Percentiles rank a stretch among this genome's conserved stretches.
phyloP scores from a whole-genome alignment of 257 asterid genomes.

The Dorcoceras hygrometricum region DNA sequence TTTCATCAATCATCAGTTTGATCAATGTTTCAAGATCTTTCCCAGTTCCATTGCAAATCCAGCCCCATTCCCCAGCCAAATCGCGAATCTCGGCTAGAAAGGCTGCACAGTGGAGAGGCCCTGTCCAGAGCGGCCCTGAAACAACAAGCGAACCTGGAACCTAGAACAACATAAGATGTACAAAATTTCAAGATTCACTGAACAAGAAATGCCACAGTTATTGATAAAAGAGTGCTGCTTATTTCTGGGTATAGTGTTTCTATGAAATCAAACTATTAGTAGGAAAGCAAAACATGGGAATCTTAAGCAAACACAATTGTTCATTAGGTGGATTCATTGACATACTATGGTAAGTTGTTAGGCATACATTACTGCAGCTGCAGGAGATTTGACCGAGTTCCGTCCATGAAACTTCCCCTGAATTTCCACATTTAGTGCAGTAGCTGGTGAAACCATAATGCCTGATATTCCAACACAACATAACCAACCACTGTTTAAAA shows the following conservation, averaged over 20 bases:
- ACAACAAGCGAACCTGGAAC: conserved; percentile 62
- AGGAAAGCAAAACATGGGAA: neutral
- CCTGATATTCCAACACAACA: conserved; percentile 36
- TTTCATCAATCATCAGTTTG: conserved; percentile 69
- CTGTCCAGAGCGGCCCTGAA: conserved; percentile 96
- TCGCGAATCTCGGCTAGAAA: conserved; percentile 55
- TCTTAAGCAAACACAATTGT: neutral
- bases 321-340: neutral
- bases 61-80: conserved; percentile 84
- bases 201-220: neutral
- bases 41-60: conserved; percentile 63
- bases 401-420: conserved; percentile 59
- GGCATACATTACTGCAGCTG: conserved; percentile 59
- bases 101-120: conserved; percentile 71
- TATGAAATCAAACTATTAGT: too few relatives aligned
- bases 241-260: too few relatives aligned
- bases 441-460: conserved; percentile 74
- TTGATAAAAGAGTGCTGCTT: too few relatives aligned
- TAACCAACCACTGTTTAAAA: conserved; percentile 17
- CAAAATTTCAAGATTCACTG: conserved; percentile 11
- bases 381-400: conserved; percentile 66
- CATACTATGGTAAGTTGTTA: neutral
- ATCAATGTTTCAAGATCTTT: conserved; percentile 56
- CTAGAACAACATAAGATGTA: conserved; percentile 37
- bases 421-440: conserved; percentile 73